Conservation (phyloP, 305 asterid genomes). For the Rubia balearica region DNA sequence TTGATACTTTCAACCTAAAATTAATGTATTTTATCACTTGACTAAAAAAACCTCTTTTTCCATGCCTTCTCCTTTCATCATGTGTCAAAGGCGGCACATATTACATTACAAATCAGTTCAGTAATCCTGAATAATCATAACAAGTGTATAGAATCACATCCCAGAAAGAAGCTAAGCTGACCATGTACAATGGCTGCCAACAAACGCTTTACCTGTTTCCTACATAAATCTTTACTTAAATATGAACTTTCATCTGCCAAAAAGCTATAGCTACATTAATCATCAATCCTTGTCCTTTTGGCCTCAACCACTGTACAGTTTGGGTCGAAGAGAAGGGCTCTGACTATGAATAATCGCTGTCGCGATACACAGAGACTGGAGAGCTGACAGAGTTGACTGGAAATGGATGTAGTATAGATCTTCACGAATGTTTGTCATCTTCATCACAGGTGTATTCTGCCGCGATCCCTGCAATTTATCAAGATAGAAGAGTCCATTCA, state of each 20-base stretch:
- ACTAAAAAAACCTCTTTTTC: too few relatives aligned
- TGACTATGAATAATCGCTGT: constrained; percentile 64
- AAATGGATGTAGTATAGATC: constrained; percentile 64
- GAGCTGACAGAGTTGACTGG: constrained; percentile 58
- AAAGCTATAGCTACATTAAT: neutral
- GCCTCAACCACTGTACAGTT: constrained; percentile 48
- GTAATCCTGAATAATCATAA: neutral
- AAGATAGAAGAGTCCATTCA: neutral
- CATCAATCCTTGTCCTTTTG: neutral
- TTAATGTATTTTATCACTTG: too few relatives aligned
- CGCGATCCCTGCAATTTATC: constrained; percentile 54
- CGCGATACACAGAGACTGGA: constrained; percentile 77
- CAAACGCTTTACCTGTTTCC: neutral
- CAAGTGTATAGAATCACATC: neutral
- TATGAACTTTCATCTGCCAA: neutral
- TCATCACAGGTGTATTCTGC: constrained; percentile 51
- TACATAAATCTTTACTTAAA: constrained; percentile 1
- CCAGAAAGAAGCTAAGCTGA: neutral
- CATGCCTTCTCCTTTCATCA: too few relatives aligned
- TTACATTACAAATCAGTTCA: neutral
- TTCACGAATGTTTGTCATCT: constrained; percentile 62
- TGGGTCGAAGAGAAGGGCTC: constrained; percentile 44
- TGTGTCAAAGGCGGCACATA: neutral
- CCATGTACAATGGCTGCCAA: neutral
- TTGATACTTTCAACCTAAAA: too few relatives aligned